Evolutionary conservation across 1,284 basidiomycete genomes (phyloP).

Genomic region (Ganoderma multipileum): DNA sequence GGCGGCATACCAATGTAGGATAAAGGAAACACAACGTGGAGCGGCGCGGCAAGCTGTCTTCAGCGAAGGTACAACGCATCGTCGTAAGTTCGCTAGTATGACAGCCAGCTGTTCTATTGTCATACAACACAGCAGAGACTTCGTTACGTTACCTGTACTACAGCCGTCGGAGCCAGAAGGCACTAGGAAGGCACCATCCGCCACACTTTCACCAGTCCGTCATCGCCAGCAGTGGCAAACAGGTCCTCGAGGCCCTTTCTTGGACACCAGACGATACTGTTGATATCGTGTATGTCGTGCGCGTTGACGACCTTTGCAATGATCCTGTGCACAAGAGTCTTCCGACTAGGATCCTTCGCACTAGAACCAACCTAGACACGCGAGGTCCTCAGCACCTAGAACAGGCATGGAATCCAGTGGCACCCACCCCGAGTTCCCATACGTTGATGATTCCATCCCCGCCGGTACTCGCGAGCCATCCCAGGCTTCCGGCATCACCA

Average conservation of each 20-base stretch:
- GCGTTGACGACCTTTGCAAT: conserved; percentile 62
- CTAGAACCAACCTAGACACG: conserved; percentile 27
- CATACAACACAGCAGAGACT: conserved; percentile 2
- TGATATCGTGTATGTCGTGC: conserved; percentile 82
- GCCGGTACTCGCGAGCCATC: conserved; percentile 78
- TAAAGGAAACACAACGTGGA: neutral
- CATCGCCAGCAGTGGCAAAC: conserved; percentile 83
- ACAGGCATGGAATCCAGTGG: neutral
- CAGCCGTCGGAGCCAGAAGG: neutral
- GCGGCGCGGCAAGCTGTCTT: neutral
- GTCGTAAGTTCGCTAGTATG: neutral
- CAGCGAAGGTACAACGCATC: neutral
- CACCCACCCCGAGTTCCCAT: conserved; percentile 71
- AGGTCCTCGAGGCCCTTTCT: conserved; percentile 63
- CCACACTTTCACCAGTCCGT: conserved; percentile 80
- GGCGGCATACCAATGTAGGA: neutral
- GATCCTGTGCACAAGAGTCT: conserved; percentile 47
- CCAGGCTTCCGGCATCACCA: conserved; percentile 50
- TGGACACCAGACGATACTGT: conserved; percentile 81
- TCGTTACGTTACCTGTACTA: conserved; percentile 1
- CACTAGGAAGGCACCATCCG: conserved; percentile 28
- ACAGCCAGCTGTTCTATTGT: neutral
- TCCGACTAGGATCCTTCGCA: conserved; percentile 33
- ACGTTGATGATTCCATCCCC: conserved; percentile 81
- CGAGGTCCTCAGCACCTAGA: neutral